phyloP scores from a whole-genome alignment of 2,329 filamentous ascomycete species.

The Aspergillus proliferans region DNA sequence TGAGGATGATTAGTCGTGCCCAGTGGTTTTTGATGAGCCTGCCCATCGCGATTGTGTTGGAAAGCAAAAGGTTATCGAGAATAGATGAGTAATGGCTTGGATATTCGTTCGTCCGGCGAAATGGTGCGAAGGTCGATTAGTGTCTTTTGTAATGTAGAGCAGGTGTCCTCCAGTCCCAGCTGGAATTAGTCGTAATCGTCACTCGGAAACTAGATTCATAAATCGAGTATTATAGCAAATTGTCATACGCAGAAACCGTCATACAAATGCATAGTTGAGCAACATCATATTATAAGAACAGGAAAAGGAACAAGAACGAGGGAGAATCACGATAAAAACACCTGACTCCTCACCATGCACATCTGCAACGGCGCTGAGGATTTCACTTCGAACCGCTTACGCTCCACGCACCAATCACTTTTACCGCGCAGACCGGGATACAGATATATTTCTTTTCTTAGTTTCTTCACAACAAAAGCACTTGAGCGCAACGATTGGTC shows the following conservation, averaged over 20 bases:
- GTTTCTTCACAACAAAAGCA: background rate
- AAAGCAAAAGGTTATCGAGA: background rate
- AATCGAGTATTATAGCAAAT: too few relatives aligned
- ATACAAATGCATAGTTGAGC: too few relatives aligned
- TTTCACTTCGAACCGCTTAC: background rate
- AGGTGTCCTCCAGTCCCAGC: too few relatives aligned
- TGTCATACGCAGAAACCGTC: too few relatives aligned
- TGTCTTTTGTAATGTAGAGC: too few relatives aligned
- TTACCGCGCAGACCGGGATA: background rate
- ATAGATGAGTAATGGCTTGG: background rate
- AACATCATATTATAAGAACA: too few relatives aligned
- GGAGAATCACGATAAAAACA: too few relatives aligned
- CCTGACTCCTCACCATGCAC: background rate
- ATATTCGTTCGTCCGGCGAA: conserved; percentile 24
- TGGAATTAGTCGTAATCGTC: too few relatives aligned
- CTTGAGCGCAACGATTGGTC: background rate
- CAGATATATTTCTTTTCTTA: background rate
- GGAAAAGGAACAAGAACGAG: too few relatives aligned
- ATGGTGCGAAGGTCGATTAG: background rate
- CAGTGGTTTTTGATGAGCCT: conserved; percentile 99
- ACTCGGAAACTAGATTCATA: too few relatives aligned
- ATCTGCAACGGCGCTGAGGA: background rate
- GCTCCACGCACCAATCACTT: background rate
- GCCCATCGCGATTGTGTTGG: conserved; percentile 59
- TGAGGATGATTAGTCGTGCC: conserved; percentile 88